Base-by-base conservation (phyloP, 129 eudicot species). In the Scalesia atractyloides region DNA sequence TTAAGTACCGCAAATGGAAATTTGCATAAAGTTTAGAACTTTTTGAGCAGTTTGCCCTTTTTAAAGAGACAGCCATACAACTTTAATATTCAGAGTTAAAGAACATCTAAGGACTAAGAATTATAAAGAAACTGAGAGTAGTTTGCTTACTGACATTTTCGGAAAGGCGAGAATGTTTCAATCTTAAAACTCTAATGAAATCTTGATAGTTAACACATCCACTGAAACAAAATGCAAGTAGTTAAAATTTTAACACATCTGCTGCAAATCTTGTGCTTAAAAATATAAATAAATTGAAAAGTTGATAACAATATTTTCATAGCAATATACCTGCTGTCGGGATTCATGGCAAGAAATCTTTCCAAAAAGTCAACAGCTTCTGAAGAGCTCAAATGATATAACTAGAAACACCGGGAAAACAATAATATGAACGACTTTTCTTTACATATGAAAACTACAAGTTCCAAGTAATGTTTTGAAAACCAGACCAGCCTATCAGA, bases 301-400 rank as follows among this genome's bases (percentile, higher is more conserved):
- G 34, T 19, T 11, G 37, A 47, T 54, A 69, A 34, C 0, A 1
- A 68, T 51, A 48, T 68, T 26, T 34, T 58, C 14, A 58, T 43
- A 24, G 41, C 33, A 63, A 37, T 49, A 59, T 87, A 94, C 98
- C 98, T 90, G 69, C 76, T 53, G 69, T 90, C 89, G 2, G 98
- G 98, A 66, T 86, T 86, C 98, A 94, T 94, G 48, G 89, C 82
- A 76, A 94, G 87, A 82, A 87, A 94, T 74, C 68, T 83, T 56
- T 86, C 96, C 87, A 94, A 80, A 75, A 94, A 88, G 10, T 84
- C 93, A 54, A 87, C 82, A 71, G 98, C 97, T 82, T 94, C 98
- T 64, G 81, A 30, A 61, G 81, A 77, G 71, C 82, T 93, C 66
- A 93, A 39, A 79, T 75, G 97, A 69, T 74, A 84, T 64, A 76